Evolutionary conservation across 2,329 filamentous ascomycete genomes (phyloP), one percentile per base, ranked within the genome.

Genomic region (Nemania sp.): DNA sequence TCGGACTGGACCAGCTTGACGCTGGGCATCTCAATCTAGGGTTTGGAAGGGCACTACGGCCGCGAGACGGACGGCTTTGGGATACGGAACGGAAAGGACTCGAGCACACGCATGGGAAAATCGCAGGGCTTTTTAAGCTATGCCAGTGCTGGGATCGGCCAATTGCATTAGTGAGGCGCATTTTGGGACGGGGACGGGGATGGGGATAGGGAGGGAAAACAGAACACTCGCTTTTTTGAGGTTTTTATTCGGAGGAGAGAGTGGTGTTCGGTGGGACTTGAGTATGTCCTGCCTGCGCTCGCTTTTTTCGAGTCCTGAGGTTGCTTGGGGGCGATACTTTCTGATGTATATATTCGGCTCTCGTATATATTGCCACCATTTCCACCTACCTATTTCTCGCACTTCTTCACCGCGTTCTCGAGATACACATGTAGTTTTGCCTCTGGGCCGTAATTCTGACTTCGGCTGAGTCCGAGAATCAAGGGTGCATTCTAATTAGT

Each of bases 1-100:
- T 7, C 7, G 25, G 25, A 29, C 25, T 29, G 25, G 25, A 3
- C 25, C 25, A 29, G 25, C n/a, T n/a, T n/a, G n/a, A 29, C 7
- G 25, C 7, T 29, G 25, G 25, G 25, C 25, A 29, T 29, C 63
- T 63, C n/a, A n/a, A 60, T 63, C 56, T 60, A n/a, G 57, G 58
- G 58, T 59, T 51, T 61, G 63, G 53, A 55, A 60, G 37, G 59
- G 61, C 54, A 51, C 54, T 65, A 54, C 63, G 61, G 25, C 25
- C 25, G 25, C 25, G 25, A 7, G 25, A 29, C 25, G 25, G 25
- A 29, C 25, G 25, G 25, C 25, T 29, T n/a, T 29, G 25, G 25
- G 25, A 29, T 29, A 29, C 7, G 25, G 25, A 29, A 29, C 3
- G 25, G 25, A 29, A 29, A 29, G 25, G 25, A 29, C 7, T 21